phyloP scores from a whole-genome alignment of 2,329 filamentous ascomycete species.

The Xylaria sp. region DNA sequence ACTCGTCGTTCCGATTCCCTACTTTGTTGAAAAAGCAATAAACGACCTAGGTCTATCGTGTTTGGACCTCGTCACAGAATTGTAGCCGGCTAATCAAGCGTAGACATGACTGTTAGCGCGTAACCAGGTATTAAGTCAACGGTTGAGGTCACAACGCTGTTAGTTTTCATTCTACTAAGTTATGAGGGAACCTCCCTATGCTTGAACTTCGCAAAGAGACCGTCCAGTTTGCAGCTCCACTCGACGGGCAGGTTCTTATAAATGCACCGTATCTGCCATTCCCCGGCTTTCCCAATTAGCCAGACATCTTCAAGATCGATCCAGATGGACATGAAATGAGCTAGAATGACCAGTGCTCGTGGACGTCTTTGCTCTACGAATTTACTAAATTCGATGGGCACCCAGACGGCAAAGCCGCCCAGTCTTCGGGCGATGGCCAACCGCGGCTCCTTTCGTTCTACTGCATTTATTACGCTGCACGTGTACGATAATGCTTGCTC shows the following conservation, averaged over 20 bases:
- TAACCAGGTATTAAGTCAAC: not conserved
- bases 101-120: not conserved
- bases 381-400: slow-evolving; percentile 50
- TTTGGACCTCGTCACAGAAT: not conserved
- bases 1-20: not conserved
- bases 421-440: slow-evolving; percentile 50
- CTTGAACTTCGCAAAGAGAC: slow-evolving; percentile 48
- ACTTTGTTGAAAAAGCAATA: not conserved
- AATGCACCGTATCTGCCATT: slow-evolving; percentile 53
- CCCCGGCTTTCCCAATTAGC: slow-evolving; percentile 53
- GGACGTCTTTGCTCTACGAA: slow-evolving; percentile 52
- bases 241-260: slow-evolving; percentile 50
- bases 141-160: not conserved
- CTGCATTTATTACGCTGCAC: slow-evolving; percentile 49
- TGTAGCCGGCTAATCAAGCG: not conserved
- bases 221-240: slow-evolving; percentile 53
- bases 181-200: slow-evolving; percentile 31
- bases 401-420: slow-evolving; percentile 53
- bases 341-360: slow-evolving; percentile 53
- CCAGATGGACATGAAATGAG: slow-evolving; percentile 55
- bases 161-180: not conserved
- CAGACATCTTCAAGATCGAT: slow-evolving; percentile 51
- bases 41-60: not conserved
- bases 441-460: slow-evolving; percentile 47
- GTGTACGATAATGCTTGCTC: slow-evolving; percentile 51